Percentiles rank a stretch among this genome's conserved stretches.
These are phyloP conservation scores for Carallia pectinifolia DNA, from an alignment of 345 rosid species.

Conservation along the genomic window DNA sequence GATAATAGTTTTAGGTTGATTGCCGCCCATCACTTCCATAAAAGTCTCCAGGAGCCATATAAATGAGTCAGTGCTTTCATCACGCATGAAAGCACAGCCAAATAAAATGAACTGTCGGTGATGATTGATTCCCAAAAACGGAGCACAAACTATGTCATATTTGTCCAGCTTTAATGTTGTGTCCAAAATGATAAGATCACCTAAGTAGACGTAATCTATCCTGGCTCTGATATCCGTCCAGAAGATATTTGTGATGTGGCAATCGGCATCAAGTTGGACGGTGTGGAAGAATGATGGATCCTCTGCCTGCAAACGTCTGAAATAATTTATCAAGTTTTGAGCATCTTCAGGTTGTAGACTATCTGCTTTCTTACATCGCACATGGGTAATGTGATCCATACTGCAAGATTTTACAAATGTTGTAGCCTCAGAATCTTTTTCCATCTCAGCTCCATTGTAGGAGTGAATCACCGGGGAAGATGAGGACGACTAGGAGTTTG, in stretches of 20 bases:
- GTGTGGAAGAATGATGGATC: slow-evolving; percentile 24
- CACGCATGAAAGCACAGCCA: slow-evolving; percentile 29
- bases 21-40: slow-evolving; percentile 21
- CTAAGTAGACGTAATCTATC: slow-evolving; percentile 22
- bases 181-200: slow-evolving; percentile 25
- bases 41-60: slow-evolving; percentile 31
- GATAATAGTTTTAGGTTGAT: slow-evolving; percentile 26
- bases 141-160: slow-evolving; percentile 17
- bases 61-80: slow-evolving; percentile 20
- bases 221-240: slow-evolving; percentile 30
- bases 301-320: slow-evolving; percentile 17
- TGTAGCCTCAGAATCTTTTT: background rate
- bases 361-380: background rate
- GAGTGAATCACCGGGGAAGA: background rate
- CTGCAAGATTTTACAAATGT: background rate
- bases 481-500: too few relatives aligned
- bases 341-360: slow-evolving; percentile 11
- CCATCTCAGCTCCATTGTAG: background rate
- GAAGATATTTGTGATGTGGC: slow-evolving; percentile 12
- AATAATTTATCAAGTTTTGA: slow-evolving; percentile 14
- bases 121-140: slow-evolving; percentile 27
- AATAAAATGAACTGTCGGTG: slow-evolving; percentile 20
- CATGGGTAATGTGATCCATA: background rate
- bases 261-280: slow-evolving; percentile 8
- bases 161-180: slow-evolving; percentile 12